These are phyloP conservation scores for Vaccinium macrocarpon DNA, from an alignment of 148 eudicot species.

Conservation along the genomic window DNA sequence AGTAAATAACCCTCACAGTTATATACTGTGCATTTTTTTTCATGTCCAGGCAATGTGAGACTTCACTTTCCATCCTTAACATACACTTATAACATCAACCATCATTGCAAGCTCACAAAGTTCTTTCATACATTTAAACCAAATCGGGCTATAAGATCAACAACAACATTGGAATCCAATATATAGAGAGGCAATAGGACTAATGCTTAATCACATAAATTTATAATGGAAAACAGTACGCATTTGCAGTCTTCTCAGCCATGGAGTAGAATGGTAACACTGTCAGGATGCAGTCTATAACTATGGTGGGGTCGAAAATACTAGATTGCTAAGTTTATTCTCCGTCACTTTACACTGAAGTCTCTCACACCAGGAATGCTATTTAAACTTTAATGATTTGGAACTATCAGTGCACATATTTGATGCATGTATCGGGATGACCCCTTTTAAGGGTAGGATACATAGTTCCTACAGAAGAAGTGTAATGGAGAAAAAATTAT, in stretches of 20 bases:
- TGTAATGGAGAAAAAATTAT: conserved; percentile 5
- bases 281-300: background rate
- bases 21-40: background rate
- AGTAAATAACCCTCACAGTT: background rate
- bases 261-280: background rate
- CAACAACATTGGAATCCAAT: background rate
- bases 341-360: background rate
- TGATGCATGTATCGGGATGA: conserved; percentile 6
- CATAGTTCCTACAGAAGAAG: background rate
- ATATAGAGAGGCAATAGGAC: background rate
- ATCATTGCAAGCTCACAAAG: background rate
- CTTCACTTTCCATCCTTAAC: background rate
- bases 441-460: background rate
- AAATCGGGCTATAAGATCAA: background rate
- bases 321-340: background rate
- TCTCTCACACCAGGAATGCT: background rate
- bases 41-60: background rate
- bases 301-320: background rate
- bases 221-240: background rate
- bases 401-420: background rate
- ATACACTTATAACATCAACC: background rate
- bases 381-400: background rate
- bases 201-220: background rate
- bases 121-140: background rate
- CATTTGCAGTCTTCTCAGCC: conserved; percentile 1